phyloP scores from a whole-genome alignment of 2,329 filamentous ascomycete species.

The Epichloe sp. region DNA sequence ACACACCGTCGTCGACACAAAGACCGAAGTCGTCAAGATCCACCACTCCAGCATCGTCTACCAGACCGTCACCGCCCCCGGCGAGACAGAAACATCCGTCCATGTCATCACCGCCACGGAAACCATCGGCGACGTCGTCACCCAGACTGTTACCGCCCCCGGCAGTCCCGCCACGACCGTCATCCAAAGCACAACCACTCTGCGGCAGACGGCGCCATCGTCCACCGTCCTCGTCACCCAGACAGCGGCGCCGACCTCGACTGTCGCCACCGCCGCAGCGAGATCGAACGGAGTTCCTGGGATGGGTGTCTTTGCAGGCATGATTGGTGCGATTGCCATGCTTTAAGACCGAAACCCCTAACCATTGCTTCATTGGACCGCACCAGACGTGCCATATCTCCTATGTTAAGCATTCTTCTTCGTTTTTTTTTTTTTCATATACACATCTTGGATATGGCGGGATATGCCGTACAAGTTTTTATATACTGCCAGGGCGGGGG shows the following conservation, averaged over 20 bases:
- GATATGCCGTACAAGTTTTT: background rate
- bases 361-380: background rate
- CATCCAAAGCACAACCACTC: slow-evolving; percentile 25
- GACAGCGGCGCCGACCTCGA: slow-evolving; percentile 4
- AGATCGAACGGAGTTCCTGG: slow-evolving; percentile 19
- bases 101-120: slow-evolving; percentile 27
- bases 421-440: background rate
- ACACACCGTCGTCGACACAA: slow-evolving; percentile 11
- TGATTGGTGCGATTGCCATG: slow-evolving; percentile 7
- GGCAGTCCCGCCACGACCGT: slow-evolving; percentile 24
- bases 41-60: slow-evolving; percentile 17
- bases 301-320: slow-evolving; percentile 16
- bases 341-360: background rate
- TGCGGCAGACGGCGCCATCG: slow-evolving; percentile 8
- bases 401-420: background rate
- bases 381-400: background rate
- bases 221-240: slow-evolving; percentile 12
- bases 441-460: background rate
- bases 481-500: background rate
- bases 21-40: slow-evolving; percentile 16
- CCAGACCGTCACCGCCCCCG: slow-evolving; percentile 25
- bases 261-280: slow-evolving; percentile 13
- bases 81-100: slow-evolving; percentile 19
- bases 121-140: slow-evolving; percentile 28
- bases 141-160: slow-evolving; percentile 26